Evolutionary conservation across 768 basidiomycete species (phyloP).

Genomic region (Russula lepida): DNA sequence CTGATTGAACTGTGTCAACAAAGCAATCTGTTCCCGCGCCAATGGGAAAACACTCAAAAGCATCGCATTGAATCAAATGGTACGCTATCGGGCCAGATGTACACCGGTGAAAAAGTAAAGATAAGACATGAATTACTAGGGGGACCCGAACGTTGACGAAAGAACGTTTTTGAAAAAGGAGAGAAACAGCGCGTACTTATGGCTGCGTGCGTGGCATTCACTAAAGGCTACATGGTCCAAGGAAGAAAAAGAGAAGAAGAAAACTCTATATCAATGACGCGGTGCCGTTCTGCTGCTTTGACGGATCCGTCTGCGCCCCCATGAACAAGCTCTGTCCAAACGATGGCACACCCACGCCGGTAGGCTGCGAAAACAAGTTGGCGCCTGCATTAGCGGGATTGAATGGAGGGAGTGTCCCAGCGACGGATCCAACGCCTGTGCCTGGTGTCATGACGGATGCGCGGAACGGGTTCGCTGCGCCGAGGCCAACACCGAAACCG

Average conservation of each 20-base stretch:
- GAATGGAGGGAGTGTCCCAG: slow-evolving; percentile 24
- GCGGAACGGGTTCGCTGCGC: slow-evolving; percentile 36
- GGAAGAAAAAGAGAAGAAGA: background rate
- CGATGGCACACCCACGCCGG: slow-evolving; percentile 17
- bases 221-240: background rate
- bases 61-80: too few species aligned
- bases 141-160: background rate
- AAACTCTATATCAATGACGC: slow-evolving; percentile 41
- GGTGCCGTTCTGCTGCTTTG: slow-evolving; percentile 32
- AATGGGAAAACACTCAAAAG: background rate
- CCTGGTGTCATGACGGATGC: slow-evolving; percentile 29
- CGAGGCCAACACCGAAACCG: slow-evolving; percentile 29
- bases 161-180: background rate
- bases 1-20: background rate
- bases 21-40: slow-evolving; percentile 4
- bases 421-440: slow-evolving; percentile 3
- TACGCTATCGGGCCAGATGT: too few species aligned
- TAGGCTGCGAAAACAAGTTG: slow-evolving; percentile 17
- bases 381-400: slow-evolving; percentile 12
- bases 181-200: background rate
- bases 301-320: slow-evolving; percentile 18
- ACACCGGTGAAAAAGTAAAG: background rate
- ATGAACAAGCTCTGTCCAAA: slow-evolving; percentile 22
- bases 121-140: background rate
- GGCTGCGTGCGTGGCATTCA: background rate